These are phyloP conservation scores for Conringia planisiliqua DNA, from an alignment of 345 rosid species.

Conservation along the genomic window DNA sequence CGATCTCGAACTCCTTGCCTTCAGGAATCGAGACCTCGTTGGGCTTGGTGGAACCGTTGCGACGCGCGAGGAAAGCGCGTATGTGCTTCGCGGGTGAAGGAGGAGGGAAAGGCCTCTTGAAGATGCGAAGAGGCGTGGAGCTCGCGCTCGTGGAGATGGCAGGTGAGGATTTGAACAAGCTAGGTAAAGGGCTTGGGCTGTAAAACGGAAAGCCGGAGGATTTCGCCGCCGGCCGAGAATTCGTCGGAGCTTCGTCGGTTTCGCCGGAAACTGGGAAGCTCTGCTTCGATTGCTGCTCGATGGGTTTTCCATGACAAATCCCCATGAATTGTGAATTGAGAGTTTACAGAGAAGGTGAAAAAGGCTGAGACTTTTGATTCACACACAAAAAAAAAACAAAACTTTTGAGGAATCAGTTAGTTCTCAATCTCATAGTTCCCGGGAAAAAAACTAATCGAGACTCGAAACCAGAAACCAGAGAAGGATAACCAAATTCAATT, in stretches of 20 bases:
- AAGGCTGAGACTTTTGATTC: neutral
- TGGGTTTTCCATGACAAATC: slow-evolving; percentile 85
- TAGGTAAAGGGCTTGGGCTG: slow-evolving; percentile 86
- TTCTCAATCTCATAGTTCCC: neutral
- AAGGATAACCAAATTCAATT: slow-evolving; percentile 28
- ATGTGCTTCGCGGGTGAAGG: slow-evolving; percentile 98
- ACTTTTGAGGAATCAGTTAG: slow-evolving; percentile 6
- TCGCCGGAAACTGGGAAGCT: slow-evolving; percentile 21
- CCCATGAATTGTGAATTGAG: slow-evolving; percentile 53
- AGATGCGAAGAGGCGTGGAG: slow-evolving; percentile 86
- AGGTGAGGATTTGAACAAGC: slow-evolving; percentile 83
- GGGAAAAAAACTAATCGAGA: neutral
- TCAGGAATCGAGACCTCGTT: slow-evolving; percentile 83
- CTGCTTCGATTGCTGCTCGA: slow-evolving; percentile 31
- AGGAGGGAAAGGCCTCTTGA: slow-evolving; percentile 97
- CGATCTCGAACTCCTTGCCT: slow-evolving; percentile 66
- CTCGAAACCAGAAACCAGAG: slow-evolving; percentile 1
- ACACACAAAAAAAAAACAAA: neutral
- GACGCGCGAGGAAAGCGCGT: slow-evolving; percentile 74
- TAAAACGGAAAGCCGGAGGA: slow-evolving; percentile 77
- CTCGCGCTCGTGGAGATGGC: slow-evolving; percentile 59
- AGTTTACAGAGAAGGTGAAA: neutral
- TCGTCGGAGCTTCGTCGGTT: slow-evolving; percentile 28
- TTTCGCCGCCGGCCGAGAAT: slow-evolving; percentile 42
- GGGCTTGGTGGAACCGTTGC: slow-evolving; percentile 74